Evolutionary conservation across 2,329 filamentous ascomycete species (phyloP).

Genomic region (Hypoxylon sp.): DNA sequence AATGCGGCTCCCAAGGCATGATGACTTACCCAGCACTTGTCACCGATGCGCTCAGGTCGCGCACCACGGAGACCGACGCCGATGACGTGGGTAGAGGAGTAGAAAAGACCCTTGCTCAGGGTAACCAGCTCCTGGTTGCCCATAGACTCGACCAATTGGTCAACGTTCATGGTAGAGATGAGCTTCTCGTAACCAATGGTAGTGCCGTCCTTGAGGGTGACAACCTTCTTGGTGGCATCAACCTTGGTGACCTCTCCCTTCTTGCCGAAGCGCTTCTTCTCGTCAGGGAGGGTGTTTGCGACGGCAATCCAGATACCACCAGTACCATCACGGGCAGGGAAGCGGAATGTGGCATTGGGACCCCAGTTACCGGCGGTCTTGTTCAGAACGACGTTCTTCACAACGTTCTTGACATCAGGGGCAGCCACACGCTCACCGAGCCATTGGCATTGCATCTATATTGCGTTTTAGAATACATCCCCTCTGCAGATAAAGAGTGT

Average conservation of each 20-base stretch:
- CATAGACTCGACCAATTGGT: conserved; percentile 89
- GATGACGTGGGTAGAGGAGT: conserved; percentile 97
- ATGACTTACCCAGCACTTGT: conserved; percentile 92
- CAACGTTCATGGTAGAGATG: conserved; percentile 95
- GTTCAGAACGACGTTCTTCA: conserved; percentile 93
- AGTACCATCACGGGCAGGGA: conserved; percentile 94
- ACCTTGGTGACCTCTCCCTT: conserved; percentile 88
- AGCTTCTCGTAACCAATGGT: conserved; percentile 93
- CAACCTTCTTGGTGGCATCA: conserved; percentile 86
- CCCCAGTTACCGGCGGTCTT: conserved; percentile 99
- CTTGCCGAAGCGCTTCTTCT: conserved; percentile 93
- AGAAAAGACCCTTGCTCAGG: conserved; percentile 92
- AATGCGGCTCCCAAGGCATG: not conserved
- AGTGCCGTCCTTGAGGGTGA: conserved; percentile 85
- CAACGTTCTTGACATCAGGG: conserved; percentile 93
- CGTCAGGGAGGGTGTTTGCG: conserved; percentile 89
- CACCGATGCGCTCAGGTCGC: conserved; percentile 94
- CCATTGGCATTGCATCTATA: conserved; percentile 99
- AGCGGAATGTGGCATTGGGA: conserved; percentile 97
- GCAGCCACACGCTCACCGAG: conserved; percentile 98
- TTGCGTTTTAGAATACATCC: conserved; percentile 31
- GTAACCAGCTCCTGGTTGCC: conserved; percentile 86
- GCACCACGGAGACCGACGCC: conserved; percentile 93
- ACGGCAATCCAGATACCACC: conserved; percentile 99
- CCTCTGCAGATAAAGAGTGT: not conserved